Evolutionary conservation across 129 eudicot genomes (phyloP), one percentile per base, ranked within the genome.

Genomic region (Flaveria bidentis): DNA sequence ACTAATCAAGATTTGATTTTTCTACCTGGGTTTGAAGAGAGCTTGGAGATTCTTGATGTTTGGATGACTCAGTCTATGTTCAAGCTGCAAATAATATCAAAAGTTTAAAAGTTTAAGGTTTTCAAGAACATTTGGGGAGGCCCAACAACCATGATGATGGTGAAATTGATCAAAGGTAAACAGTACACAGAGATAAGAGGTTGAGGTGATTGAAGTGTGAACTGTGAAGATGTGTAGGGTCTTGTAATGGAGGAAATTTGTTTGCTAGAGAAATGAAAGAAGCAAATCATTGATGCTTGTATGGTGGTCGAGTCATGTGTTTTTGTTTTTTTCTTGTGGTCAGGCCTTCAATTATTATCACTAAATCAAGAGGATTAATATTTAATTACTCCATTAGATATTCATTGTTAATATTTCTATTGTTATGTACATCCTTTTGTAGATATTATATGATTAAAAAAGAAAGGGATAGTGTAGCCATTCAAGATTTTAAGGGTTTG

Each of bases 1-100:
- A 53, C 23, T 55, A 42, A 69, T 71, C 44, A 44, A 78, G 52
- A 60, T 6, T 61, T 50, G 68, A n/a, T 8, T 63, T 44, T 67
- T 77, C 47, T 78, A 85, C 86, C 86, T 82, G 74, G 73, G 69
- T 69, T 20, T 72, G 76, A 67, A 67, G 84, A 84, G 72, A 72
- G 64, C 10, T 6, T 62, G 57, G 52, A 50, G 56, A 47, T 57
- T 76, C 75, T 82, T 76, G 67, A 39, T 76, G 60, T 82, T 62
- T 62, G 47, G 23, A 46, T 74, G 52, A 28, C 73, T 76, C 66
- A 50, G 67, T 67, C 65, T 65, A 78, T 79, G 36, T 49, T 57
- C 36, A 28, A 49, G 52, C 62, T 39, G 14, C 73, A 53, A 60
- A 10, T 17, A 6, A 81, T 45, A 45, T 1, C 11, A 52, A 36